phyloP scores from a whole-genome alignment of 371 early-diverging fungal genomes.

The Mucor velutinosus region DNA sequence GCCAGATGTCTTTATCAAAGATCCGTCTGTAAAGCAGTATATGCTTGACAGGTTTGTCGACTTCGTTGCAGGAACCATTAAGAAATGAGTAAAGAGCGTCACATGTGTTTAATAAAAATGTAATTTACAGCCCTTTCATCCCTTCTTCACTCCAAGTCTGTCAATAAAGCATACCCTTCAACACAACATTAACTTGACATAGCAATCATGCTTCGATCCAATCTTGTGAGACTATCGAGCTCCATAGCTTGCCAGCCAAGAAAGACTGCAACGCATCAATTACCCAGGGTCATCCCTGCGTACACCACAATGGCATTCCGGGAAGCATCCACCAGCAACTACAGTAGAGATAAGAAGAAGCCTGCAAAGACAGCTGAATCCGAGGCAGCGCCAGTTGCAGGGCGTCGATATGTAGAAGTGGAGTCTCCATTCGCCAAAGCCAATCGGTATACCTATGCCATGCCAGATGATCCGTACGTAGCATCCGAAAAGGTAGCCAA shows the following conservation, averaged over 20 bases:
- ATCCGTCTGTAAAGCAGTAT: constrained; percentile 17
- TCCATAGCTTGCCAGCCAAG: neutral
- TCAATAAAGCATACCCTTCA: neutral
- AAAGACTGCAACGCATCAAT: neutral
- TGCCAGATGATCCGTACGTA: constrained; percentile 28
- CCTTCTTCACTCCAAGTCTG: neutral
- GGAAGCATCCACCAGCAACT: neutral
- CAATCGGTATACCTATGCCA: constrained; percentile 17
- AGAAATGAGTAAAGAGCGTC: constrained; percentile 2
- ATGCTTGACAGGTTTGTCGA: constrained; percentile 20
- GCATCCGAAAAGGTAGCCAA: constrained; percentile 17
- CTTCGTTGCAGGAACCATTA: constrained; percentile 17
- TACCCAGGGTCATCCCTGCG: neutral
- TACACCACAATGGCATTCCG: neutral
- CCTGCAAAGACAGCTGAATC: neutral
- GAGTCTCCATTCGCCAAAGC: constrained; percentile 22
- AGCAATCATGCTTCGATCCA: neutral
- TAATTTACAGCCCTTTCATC: neutral
- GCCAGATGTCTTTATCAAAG: constrained; percentile 23
- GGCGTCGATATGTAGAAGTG: constrained; percentile 18
- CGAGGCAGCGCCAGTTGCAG: neutral
- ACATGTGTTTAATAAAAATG: neutral
- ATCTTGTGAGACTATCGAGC: neutral
- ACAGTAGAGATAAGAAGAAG: neutral
- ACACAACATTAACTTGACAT: neutral